Evolutionary conservation across 2,329 filamentous ascomycete species (phyloP), one percentile per base, ranked within the genome.

Genomic region (Verruconis gallopava): DNA sequence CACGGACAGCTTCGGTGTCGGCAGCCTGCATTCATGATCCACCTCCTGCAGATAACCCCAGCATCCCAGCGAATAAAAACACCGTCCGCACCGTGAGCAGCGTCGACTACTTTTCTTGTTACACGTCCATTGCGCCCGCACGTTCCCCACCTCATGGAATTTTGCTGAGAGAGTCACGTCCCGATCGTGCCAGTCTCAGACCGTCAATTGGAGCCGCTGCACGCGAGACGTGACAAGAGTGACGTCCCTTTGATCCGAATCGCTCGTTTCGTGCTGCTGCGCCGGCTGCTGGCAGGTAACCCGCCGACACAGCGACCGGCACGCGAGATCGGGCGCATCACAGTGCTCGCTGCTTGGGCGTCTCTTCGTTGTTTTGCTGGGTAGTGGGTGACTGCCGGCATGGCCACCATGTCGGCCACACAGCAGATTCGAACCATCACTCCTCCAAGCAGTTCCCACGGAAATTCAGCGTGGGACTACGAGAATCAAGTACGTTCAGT

Each of bases 381-480:
- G n/a, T n/a, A n/a, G n/a, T n/a, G n/a, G n/a, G n/a, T n/a, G 6
- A 11, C 33, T 18, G 33, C 33, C 11, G 17, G 6, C 18, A 46
- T 46, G 44, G 44, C 44, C 5, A 44, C 42, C 21, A 33, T 38
- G 13, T 44, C 44, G 32, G 21, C 44, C 5, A 44, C 44, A 11
- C 44, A 46, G 21, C 21, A 21, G 17, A 47, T 49, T 50, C 53
- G 55, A 45, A 59, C 60, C 47, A 51, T 61, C 44, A 62, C 59
- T 11, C 59, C 60, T 38, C 60, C 60, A 22, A 59, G 54, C 47
- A 62, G 58, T 46, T 56, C 59, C 11, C 58, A 63, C 54, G 58
- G 55, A 43, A 54, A 51, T 44, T 51, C 53, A 38, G 62, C 60
- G 58, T 30, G 25, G 25, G 25, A 30, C n/a, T 30, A 30, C n/a